These are phyloP conservation scores for Calonectria pteridis DNA, from an alignment of 2,329 filamentous ascomycete species.

Conservation along the genomic window DNA sequence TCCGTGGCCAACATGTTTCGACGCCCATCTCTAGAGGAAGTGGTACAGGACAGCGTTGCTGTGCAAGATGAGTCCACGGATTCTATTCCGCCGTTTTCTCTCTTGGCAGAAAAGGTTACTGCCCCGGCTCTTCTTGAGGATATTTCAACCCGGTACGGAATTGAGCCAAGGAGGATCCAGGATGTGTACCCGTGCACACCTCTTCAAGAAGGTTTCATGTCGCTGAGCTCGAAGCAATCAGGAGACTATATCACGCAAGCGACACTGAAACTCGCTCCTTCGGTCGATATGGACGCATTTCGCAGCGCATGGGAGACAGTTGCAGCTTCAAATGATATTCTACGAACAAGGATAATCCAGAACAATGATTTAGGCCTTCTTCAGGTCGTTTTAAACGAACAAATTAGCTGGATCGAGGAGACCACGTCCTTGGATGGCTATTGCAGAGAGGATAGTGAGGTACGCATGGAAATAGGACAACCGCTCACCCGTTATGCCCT, in stretches of 20 bases:
- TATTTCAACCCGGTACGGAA: background rate
- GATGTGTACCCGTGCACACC: conserved; percentile 52
- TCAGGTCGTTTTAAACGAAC: conserved; percentile 20
- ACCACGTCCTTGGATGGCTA: background rate
- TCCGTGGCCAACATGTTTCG: conserved; percentile 29
- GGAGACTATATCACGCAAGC: conserved; percentile 34
- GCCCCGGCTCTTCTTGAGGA: background rate
- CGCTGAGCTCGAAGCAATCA: conserved; percentile 39
- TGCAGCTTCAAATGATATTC: conserved; percentile 35
- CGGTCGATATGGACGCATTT: conserved; percentile 13
- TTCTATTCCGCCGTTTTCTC: background rate
- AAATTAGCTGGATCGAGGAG: conserved; percentile 1
- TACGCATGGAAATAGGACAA: conserved; percentile 22
- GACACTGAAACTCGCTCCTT: conserved; percentile 28
- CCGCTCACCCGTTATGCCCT: conserved; percentile 17
- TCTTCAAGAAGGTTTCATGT: conserved; percentile 51
- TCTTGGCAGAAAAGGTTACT: background rate
- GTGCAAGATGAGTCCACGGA: background rate
- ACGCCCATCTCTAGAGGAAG: background rate
- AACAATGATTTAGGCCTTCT: conserved; percentile 2
- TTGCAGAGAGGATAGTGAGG: conserved; percentile 3
- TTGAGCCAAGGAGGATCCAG: conserved; percentile 29
- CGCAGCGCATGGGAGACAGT: conserved; percentile 29
- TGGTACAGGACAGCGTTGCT: background rate
- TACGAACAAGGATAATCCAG: conserved; percentile 51